Conservation (phyloP, 805 yeast genomes). For the Starmera pachycereana region DNA sequence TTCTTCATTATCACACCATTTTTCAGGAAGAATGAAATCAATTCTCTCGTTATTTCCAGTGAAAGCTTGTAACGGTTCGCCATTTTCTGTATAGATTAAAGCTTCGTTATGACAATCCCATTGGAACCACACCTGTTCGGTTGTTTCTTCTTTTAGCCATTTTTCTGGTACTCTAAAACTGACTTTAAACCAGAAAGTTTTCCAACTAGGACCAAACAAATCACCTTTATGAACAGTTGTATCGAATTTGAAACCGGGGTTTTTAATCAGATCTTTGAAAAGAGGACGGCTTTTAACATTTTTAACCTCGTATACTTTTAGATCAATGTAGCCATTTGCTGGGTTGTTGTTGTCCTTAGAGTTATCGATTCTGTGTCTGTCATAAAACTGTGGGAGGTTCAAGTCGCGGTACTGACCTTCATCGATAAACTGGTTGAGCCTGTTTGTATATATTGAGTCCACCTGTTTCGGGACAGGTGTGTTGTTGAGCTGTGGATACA, state of each 20-base stretch:
- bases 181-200: constrained; percentile 87
- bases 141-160: constrained; percentile 25
- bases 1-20: constrained; percentile 39
- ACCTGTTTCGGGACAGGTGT: constrained; percentile 68
- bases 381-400: constrained; percentile 78
- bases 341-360: constrained; percentile 18
- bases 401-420: constrained; percentile 67
- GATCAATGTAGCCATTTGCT: constrained; percentile 36
- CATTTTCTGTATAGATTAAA: constrained; percentile 56
- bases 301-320: constrained; percentile 68
- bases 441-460: constrained; percentile 58
- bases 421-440: constrained; percentile 68
- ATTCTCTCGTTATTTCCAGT: constrained; percentile 69
- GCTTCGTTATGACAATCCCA: constrained; percentile 91
- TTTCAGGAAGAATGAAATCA: constrained; percentile 56
- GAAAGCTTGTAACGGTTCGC: constrained; percentile 70
- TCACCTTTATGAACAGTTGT: constrained; percentile 51
- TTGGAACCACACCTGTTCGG: constrained; percentile 45
- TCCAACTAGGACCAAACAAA: constrained; percentile 91
- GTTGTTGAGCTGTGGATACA: constrained; percentile 31
- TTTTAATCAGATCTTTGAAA: constrained; percentile 24
- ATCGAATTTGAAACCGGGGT: constrained; percentile 31
- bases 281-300: constrained; percentile 36
- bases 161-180: constrained; percentile 50
- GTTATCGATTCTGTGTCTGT: constrained; percentile 42